Evolutionary conservation across 1,139 yeast genomes (phyloP).

Genomic region (Hyphopichia fennica): DNA sequence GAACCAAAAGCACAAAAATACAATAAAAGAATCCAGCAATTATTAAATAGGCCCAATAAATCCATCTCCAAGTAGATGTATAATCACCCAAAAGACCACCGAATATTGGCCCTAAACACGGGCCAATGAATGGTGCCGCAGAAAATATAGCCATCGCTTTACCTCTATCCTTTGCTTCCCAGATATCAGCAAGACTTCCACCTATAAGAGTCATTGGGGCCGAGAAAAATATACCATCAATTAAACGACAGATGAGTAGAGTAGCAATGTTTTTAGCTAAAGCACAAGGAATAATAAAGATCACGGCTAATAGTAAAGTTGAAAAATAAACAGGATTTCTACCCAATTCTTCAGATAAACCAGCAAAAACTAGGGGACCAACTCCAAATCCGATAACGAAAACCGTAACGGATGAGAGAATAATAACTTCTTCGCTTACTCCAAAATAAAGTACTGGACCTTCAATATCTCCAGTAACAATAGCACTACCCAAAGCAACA

Average conservation of each 20-base stretch:
- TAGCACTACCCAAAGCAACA: conserved; percentile 61
- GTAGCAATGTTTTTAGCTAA: conserved; percentile 72
- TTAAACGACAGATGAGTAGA: conserved; percentile 60
- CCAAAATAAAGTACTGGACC: conserved; percentile 52
- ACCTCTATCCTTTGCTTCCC: conserved; percentile 65
- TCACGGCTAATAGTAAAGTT: conserved; percentile 58
- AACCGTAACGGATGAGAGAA: conserved; percentile 54
- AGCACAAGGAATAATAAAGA: conserved; percentile 74
- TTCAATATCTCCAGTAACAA: conserved; percentile 59
- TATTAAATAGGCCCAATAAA: conserved; percentile 64
- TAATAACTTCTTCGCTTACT: conserved; percentile 56
- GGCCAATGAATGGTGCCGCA: conserved; percentile 73
- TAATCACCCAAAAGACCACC: conserved; percentile 73
- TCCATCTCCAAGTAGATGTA: conserved; percentile 74
- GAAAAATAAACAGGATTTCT: conserved; percentile 57
- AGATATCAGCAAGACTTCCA: conserved; percentile 75
- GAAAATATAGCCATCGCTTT: conserved; percentile 74
- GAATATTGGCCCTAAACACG: conserved; percentile 54
- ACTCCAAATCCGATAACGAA: conserved; percentile 76
- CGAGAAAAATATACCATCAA: conserved; percentile 71
- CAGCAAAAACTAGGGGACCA: conserved; percentile 75
- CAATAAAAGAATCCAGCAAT: conserved; percentile 54
- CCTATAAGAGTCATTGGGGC: conserved; percentile 84
- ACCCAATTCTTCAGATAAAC: conserved; percentile 70
- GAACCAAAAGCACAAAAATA: conserved; percentile 34